Evolutionary conservation across 257 asterid species (phyloP).

Genomic region (Solanum appendiculatum): DNA sequence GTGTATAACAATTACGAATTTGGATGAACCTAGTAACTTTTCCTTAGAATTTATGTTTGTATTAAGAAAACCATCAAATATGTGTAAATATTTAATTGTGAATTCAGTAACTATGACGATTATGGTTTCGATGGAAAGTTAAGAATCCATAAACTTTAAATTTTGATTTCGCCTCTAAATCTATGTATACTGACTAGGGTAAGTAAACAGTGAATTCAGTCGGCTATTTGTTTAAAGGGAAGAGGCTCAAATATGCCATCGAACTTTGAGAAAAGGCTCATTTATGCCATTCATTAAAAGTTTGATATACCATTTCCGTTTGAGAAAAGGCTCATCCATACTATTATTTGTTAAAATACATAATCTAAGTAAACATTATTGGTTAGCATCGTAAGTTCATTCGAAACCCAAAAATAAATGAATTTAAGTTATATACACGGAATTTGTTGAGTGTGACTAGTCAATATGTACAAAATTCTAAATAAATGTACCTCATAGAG

Average conservation of each 20-base stretch:
- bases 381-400: neutral
- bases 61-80: neutral
- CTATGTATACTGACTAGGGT: neutral
- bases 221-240: too few relatives aligned
- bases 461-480: too few relatives aligned
- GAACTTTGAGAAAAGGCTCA: too few relatives aligned
- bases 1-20: neutral
- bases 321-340: neutral
- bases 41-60: neutral
- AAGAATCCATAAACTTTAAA: neutral
- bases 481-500: conserved; percentile 47
- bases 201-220: neutral
- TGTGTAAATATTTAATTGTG: neutral
- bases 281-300: too few relatives aligned
- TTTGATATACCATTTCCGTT: too few relatives aligned
- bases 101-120: neutral
- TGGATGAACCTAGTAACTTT: neutral
- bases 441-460: too few relatives aligned
- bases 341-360: neutral
- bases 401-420: neutral
- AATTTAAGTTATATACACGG: neutral
- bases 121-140: neutral
- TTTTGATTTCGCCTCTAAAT: too few relatives aligned
- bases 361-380: neutral
- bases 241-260: too few relatives aligned